Conservation (phyloP, 805 yeast genomes). For the Myxozyma kluyveri region DNA sequence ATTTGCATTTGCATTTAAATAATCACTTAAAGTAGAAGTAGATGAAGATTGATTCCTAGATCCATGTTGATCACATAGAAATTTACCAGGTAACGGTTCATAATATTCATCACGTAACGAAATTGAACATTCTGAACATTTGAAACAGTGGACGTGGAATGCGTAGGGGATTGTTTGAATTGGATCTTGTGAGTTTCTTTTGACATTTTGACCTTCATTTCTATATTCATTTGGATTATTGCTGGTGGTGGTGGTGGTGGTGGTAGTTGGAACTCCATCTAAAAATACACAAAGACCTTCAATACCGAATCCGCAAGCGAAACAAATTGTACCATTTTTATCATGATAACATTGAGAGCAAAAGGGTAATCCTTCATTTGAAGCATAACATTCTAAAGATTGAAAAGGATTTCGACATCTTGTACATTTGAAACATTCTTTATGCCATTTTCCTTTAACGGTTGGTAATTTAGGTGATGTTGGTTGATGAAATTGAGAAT, state of each 20-base stretch:
- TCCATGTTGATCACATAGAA: conserved; percentile 40
- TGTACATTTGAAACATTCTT: conserved; percentile 75
- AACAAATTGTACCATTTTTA: conserved; percentile 72
- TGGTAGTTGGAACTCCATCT: not conserved
- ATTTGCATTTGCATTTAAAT: no score
- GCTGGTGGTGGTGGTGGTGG: no score
- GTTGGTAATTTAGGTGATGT: not conserved
- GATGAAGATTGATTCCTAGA: no score
- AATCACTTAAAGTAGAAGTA: no score
- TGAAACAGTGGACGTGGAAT: conserved; percentile 67
- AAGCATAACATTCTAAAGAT: conserved; percentile 53
- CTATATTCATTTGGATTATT: conserved; percentile 1
- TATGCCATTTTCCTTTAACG: conserved; percentile 60
- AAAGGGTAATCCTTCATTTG: conserved; percentile 71
- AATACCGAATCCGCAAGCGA: conserved; percentile 66
- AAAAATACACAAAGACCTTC: conserved; percentile 88
- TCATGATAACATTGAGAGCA: conserved; percentile 76
- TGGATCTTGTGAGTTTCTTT: conserved; percentile 45
- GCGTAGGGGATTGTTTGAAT: not conserved
- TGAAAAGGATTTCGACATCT: conserved; percentile 46
- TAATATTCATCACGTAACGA: conserved; percentile 36
- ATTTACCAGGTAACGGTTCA: conserved; percentile 37
- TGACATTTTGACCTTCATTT: not conserved
- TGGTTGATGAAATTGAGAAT: no score
- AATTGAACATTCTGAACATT: conserved; percentile 57